phyloP scores from a whole-genome alignment of 108 stramenopile species.

The Stephanodiscus minutulus region DNA sequence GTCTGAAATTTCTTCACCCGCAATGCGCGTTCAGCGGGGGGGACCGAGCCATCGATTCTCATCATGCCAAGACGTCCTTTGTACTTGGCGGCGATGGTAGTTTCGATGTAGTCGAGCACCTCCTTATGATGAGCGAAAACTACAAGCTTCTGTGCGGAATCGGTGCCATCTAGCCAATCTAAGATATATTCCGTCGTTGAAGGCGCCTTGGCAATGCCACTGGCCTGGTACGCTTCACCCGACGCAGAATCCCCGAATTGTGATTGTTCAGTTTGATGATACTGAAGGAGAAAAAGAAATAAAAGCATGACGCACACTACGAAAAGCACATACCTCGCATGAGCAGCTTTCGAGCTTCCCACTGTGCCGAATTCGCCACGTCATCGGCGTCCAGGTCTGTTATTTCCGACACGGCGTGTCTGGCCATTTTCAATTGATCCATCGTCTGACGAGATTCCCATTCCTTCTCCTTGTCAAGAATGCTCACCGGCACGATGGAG shows the following conservation, averaged over 20 bases:
- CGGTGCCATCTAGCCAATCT: slow-evolving; percentile 73
- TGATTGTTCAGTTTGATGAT: neutral
- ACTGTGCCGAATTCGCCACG: slow-evolving; percentile 54
- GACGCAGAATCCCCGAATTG: neutral
- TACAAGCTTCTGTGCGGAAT: slow-evolving; percentile 69
- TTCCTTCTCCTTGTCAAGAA: slow-evolving; percentile 37
- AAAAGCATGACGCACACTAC: neutral
- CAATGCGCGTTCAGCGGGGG: slow-evolving; percentile 75
- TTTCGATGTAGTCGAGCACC: slow-evolving; percentile 79
- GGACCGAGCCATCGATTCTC: slow-evolving; percentile 85
- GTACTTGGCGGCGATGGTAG: slow-evolving; percentile 53
- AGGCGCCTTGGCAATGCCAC: slow-evolving; percentile 81
- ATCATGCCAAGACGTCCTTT: slow-evolving; percentile 69
- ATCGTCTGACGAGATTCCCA: slow-evolving; percentile 47
- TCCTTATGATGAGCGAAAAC: slow-evolving; percentile 92
- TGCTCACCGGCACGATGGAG: slow-evolving; percentile 59
- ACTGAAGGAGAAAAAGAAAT: neutral
- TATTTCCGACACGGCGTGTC: slow-evolving; percentile 49
- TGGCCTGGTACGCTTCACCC: slow-evolving; percentile 62
- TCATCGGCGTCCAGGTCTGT: slow-evolving; percentile 42
- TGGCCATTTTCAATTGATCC: slow-evolving; percentile 46
- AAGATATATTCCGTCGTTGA: slow-evolving; percentile 71
- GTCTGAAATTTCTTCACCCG: slow-evolving; percentile 85
- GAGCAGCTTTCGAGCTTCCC: slow-evolving; percentile 64
- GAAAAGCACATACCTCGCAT: slow-evolving; percentile 62